Conservation (phyloP, 352 stramenopile species). For the Globisporangium sylvaticum region DNA sequence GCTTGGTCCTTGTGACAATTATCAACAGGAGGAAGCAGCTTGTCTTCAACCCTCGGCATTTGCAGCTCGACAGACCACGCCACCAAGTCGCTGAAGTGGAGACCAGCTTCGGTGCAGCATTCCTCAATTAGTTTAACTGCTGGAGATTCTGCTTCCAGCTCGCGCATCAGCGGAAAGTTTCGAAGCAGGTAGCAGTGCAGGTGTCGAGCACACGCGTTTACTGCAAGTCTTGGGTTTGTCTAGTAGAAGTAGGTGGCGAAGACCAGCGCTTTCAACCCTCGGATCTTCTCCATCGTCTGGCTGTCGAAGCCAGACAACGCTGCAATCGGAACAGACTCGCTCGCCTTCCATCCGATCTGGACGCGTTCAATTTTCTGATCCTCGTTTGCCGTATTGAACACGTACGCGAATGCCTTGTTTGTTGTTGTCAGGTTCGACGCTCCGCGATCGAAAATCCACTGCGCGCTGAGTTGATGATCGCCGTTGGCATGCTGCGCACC, state of each 20-base stretch:
- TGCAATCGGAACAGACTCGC: neutral
- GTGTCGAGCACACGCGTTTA: neutral
- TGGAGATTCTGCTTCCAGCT: neutral
- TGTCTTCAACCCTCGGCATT: neutral
- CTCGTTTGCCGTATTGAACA: conserved; percentile 3
- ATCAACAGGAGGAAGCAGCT: too few species aligned
- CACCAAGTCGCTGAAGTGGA: neutral
- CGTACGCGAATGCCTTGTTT: conserved; percentile 23
- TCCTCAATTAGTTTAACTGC: neutral
- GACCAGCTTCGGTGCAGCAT: neutral
- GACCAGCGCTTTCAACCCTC: neutral
- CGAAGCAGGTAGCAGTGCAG: neutral
- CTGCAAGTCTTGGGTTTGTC: neutral
- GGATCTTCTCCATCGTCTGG: neutral
- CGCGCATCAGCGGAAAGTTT: neutral
- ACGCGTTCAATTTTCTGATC: neutral
- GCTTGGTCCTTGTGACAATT: too few species aligned
- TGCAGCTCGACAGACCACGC: neutral
- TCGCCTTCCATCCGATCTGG: neutral
- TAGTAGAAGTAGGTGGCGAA: neutral
- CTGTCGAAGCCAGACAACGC: neutral
- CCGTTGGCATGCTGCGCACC: conserved; percentile 23
- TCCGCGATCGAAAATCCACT: conserved; percentile 32
- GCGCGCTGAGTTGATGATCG: conserved; percentile 6
- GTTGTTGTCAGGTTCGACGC: conserved; percentile 26